Evolutionary conservation across 23 red algal genomes (phyloP), one percentile per base, ranked within the genome.

Genomic region (Gracilaria vermiculophylla): DNA sequence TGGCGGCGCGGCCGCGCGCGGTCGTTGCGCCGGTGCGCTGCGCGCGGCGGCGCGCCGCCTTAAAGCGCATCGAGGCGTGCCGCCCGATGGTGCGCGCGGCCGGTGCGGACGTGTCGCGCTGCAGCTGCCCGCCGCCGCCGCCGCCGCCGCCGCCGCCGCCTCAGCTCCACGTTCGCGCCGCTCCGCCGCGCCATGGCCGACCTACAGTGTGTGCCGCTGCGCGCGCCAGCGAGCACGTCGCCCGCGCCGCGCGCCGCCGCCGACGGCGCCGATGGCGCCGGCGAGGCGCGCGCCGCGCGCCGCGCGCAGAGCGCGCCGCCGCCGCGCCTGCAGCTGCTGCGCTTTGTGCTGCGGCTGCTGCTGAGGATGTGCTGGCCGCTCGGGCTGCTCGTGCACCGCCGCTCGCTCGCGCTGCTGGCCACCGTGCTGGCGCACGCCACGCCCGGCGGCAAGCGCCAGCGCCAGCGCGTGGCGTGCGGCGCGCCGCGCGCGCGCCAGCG

Each of bases 91-190:
- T 14, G 45, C 45, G 45, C 24, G 58, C 29, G 35, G 35, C 32
- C n/a, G n/a, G n/a, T n/a, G 58, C 58, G 58, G 58, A 64, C 58
- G 58, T 64, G 58, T 64, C 58, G 13, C 29, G 9, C 58, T 64
- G 28, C 35, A 0, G 58, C 35, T 36, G 4, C 17, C 14, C 58
- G 27, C 25, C 58, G 8, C 3, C 10, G 9, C 4, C 19, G 55
- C 10, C 23, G 21, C 14, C 58, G 27, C 25, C 58, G 8, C 3
- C 10, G 9, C 4, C 19, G 55, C 10, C 23, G 21, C n/a, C n/a
- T n/a, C n/a, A 60, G 55, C 7, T 60, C 3, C 55, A 60, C 19
- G 55, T 28, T 28, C 16, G 23, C 23, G 5, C 29, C 11, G 55
- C 14, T 27, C 23, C 7, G 19, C 2, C 11, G 23, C 21, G 55